Conservation (phyloP, 805 yeast species). For the Starmerella sp. region DNA sequence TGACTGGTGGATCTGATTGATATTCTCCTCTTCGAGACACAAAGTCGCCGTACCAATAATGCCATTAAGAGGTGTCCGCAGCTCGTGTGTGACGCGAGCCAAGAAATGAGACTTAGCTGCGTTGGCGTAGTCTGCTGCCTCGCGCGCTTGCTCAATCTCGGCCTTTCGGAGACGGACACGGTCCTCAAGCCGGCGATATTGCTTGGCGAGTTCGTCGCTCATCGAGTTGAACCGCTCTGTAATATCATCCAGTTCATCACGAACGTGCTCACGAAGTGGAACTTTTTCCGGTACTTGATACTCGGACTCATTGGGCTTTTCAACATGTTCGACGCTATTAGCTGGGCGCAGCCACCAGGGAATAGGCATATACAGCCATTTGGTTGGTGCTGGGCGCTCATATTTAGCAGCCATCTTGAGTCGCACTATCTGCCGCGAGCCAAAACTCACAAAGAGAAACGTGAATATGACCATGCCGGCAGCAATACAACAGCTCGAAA, state of each 20-base stretch:
- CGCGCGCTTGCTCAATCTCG: conserved; percentile 73
- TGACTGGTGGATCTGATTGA: conserved; percentile 53
- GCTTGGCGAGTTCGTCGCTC: conserved; percentile 81
- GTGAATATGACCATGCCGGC: conserved; percentile 21
- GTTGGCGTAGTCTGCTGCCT: conserved; percentile 80
- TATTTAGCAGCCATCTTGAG: conserved; percentile 23
- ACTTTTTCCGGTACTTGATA: conserved; percentile 22
- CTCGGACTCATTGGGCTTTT: conserved; percentile 5
- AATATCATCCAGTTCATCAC: conserved; percentile 77
- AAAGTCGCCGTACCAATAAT: conserved; percentile 93
- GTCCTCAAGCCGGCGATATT: conserved; percentile 76
- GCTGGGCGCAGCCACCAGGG: conserved; percentile 19
- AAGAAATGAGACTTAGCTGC: conserved; percentile 92
- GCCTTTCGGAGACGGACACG: conserved; percentile 76
- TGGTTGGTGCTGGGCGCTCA: conserved; percentile 17
- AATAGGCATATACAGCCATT: conserved; percentile 15
- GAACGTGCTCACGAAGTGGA: conserved; percentile 20
- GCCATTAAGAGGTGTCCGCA: conserved; percentile 92
- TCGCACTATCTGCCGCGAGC: conserved; percentile 22
- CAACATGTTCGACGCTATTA: neutral
- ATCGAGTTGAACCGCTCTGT: conserved; percentile 87
- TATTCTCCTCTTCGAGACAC: conserved; percentile 71
- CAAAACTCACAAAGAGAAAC: conserved; percentile 19
- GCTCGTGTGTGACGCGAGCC: conserved; percentile 86
- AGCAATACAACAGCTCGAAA: conserved; percentile 17